A percentile compares a stretch with the other conserved stretches of the same genome.
These are phyloP conservation scores for Diaporthe batatas DNA, from an alignment of 2,329 filamentous ascomycete species.

Conservation along the genomic window DNA sequence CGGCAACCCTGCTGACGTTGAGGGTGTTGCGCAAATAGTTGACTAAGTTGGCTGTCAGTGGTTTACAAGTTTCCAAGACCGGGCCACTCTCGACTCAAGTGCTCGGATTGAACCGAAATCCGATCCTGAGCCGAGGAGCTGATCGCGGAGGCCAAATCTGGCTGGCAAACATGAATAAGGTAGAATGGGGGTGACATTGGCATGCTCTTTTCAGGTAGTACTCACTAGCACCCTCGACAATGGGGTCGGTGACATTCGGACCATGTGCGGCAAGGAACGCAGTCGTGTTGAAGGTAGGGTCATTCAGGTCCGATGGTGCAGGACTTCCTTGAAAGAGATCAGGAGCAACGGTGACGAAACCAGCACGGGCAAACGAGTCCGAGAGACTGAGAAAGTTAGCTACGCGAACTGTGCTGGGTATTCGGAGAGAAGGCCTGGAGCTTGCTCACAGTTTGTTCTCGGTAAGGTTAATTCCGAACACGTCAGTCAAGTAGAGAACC, in stretches of 20 bases:
- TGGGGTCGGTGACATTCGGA: slow-evolving; percentile 31
- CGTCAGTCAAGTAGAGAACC: slow-evolving; percentile 52
- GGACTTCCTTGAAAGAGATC: slow-evolving; percentile 53
- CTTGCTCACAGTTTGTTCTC: slow-evolving; percentile 48
- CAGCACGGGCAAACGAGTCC: slow-evolving; percentile 54
- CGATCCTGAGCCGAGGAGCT: background rate
- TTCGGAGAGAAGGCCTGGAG: background rate
- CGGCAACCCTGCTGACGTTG: slow-evolving; percentile 16
- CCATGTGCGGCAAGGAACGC: slow-evolving; percentile 44
- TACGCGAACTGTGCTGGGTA: background rate
- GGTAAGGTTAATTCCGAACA: slow-evolving; percentile 51
- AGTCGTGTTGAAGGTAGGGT: slow-evolving; percentile 45
- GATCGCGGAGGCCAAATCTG: background rate
- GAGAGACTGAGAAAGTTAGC: slow-evolving; percentile 47
- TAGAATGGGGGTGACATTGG: background rate
- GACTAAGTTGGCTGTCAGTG: background rate
- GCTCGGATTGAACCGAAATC: background rate
- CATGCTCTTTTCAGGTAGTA: background rate
- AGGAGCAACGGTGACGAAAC: slow-evolving; percentile 52
- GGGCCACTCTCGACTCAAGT: background rate
- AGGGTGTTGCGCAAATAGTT: slow-evolving; percentile 29
- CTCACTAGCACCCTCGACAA: slow-evolving; percentile 27
- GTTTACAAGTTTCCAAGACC: background rate
- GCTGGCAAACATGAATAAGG: background rate
- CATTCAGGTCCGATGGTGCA: slow-evolving; percentile 50